Base-by-base conservation (phyloP, 2,329 filamentous ascomycete species). In the Trichoderma semiorbis region DNA sequence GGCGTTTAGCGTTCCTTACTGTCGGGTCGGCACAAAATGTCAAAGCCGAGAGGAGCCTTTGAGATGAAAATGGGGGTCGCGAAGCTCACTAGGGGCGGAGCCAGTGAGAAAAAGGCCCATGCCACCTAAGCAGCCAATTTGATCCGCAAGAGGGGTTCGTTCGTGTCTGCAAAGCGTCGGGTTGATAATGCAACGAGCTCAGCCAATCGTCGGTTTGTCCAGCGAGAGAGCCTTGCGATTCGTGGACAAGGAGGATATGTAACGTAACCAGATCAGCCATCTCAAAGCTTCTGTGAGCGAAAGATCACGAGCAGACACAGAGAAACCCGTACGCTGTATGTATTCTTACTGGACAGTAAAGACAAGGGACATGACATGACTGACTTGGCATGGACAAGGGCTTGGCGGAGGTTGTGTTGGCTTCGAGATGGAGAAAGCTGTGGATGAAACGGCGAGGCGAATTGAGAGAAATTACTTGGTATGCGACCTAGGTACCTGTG, bases 11-110 rank as follows among this genome's bases (percentile, higher is more conserved):
- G 71, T 70, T 65, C 71, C 71, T 58, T 26, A 65, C 71, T 65
- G 71, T 72, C 71, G 70, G 70, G 70, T 72, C 70, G 70, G 26
- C 26, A 18, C 36, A 63, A 70, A 57, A 34, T 32, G 69, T 34
- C 50, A 50, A 50, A 50, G 62, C 34, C 26, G 50, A 61, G 53
- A 61, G 53, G 36, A 61, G 30, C 60, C 60, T n/a, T 64, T 12
- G 47, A 50, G 12, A 43, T 62, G 61, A 26, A 60, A 47, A 69
- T 47, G 55, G 64, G 64, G 64, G 28, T 47, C 47, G 16, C 16
- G 32, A 28, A 28, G 61, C 32, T 53, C 30, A 36, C 47, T 39
- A 66, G 47, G 32, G 30, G 64, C 24, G 47, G 47, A 57, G 21
- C 64, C 47, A 28, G 47, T 16, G 47, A 57, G 30, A 55, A 66